These are phyloP conservation scores for Naganishia sp. DNA, from an alignment of 1,284 basidiomycete species.

Conservation along the genomic window DNA sequence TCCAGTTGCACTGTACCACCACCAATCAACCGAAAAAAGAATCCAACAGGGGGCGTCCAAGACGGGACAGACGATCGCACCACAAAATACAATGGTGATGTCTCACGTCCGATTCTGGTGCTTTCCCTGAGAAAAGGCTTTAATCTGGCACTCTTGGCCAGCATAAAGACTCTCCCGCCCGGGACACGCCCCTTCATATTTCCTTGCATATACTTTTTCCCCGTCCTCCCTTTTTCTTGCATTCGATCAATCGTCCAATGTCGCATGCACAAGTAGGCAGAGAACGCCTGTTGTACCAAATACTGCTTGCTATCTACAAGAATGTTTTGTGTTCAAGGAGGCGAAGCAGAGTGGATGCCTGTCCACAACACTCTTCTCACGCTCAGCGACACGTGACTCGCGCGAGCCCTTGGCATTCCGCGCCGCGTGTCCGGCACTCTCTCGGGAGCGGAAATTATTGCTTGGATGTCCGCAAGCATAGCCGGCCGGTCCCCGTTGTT, in stretches of 20 bases:
- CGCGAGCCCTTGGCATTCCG: not conserved
- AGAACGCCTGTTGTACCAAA: not conserved
- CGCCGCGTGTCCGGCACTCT: too few relatives aligned
- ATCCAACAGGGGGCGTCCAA: too few relatives aligned
- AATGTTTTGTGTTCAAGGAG: not conserved
- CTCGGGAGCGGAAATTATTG: not conserved
- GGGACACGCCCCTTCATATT: not conserved
- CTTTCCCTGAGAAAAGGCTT: too few relatives aligned
- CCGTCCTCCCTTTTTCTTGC: not conserved
- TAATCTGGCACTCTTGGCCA: too few relatives aligned
- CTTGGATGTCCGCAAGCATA: constrained; percentile 1
- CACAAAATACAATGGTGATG: too few relatives aligned
- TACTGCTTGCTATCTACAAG: not conserved
- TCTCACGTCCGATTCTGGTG: too few relatives aligned
- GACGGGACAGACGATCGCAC: too few relatives aligned
- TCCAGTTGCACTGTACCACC: too few relatives aligned
- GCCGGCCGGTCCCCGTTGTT: constrained; percentile 1
- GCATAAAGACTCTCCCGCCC: too few relatives aligned
- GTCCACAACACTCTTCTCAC: not conserved
- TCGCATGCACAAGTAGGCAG: not conserved
- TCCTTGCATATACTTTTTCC: constrained; percentile 14
- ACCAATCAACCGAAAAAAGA: too few relatives aligned
- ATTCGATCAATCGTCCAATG: not conserved
- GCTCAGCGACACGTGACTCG: constrained; percentile 4
- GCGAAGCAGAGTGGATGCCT: not conserved